Evolutionary conservation across 2,329 filamentous ascomycete species (phyloP).

Genomic region (Grosmannia penicillata): DNA sequence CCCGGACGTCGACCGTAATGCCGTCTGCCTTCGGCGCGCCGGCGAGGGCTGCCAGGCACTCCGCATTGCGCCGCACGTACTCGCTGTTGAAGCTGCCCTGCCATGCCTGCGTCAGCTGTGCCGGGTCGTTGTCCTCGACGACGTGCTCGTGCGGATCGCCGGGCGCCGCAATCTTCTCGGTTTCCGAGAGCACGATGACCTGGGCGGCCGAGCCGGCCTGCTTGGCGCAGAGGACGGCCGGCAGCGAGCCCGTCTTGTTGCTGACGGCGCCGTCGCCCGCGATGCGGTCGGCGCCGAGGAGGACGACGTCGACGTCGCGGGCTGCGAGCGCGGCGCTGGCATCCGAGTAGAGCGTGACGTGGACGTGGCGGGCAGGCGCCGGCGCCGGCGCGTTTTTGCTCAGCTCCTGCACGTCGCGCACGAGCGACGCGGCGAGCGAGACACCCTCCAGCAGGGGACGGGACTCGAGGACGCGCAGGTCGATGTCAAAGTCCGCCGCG

Average conservation of each 20-base stretch:
- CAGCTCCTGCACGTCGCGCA: conserved; percentile 12
- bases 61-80: conserved; percentile 12
- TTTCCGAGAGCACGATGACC: conserved; percentile 41
- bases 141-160: conserved; percentile 25
- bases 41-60: background rate
- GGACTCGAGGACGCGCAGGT: conserved; percentile 50
- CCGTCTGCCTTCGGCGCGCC: background rate
- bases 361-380: conserved; percentile 13
- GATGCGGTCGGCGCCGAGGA: conserved; percentile 52
- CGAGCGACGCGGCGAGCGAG: conserved; percentile 32
- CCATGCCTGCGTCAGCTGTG: conserved; percentile 37
- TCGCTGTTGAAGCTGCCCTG: conserved; percentile 12
- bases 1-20: conserved; percentile 14
- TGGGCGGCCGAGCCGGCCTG: conserved; percentile 15
- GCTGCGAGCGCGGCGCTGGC: conserved; percentile 41
- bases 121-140: conserved; percentile 34
- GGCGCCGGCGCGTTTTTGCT: conserved; percentile 1
- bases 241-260: conserved; percentile 53
- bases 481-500: conserved; percentile 23
- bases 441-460: conserved; percentile 52
- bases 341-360: conserved; percentile 41
- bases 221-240: conserved; percentile 39
- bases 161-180: conserved; percentile 44
- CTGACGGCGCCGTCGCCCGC: conserved; percentile 40
- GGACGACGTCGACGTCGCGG: conserved; percentile 35